Base-by-base conservation (phyloP, 140 eudicot genomes). In the Anethum foeniculum region DNA sequence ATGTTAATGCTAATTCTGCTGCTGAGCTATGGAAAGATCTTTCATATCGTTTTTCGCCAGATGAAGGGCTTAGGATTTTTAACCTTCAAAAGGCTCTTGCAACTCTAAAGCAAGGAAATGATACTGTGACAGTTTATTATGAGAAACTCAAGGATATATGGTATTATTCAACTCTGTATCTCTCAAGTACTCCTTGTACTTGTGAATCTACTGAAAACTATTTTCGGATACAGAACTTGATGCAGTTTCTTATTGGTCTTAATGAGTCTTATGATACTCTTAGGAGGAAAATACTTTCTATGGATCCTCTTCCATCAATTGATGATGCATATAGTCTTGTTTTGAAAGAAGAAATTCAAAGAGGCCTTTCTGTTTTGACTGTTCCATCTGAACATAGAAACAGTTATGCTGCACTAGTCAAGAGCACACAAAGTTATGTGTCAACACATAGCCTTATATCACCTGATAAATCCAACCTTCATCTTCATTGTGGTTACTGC, bases 381-480 rank as follows among this genome's bases (percentile, higher is more conserved):
- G 14, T 75, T 75, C 60, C 34, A 19, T n/a, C 62, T 47, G 79
- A 75, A 14, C 60, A 75, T 25, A 75, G 79, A 25, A 46, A 75
- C 27, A 46, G 39, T 75, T 75, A 75, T 75, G 39, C 79, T 75
- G 79, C 79, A 47, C 79, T 75, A 12, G 79, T 75, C 52, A 75
- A 41, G 52, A 25, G 10, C 52, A n/a, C 79, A 12, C 79, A 75
- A 75, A 47, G 62, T 28, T 47, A 52, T 27, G 30, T 75, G 5
- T 75, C 79, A 46, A 44, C 79, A 46, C 41, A 75, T 75, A 75
- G 62, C 32, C 62, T 75, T 11, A 75, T 75, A 44, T 46, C 79
- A 5, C 79, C 79, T 11, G 60, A 75, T 47, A 75, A 75, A 28
- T 75, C 79, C 39, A 75, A 3, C 30, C 62, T 75, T 15, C 79